phyloP scores from a whole-genome alignment of 2,329 filamentous ascomycete genomes.

The Curvularia verruculosa region DNA sequence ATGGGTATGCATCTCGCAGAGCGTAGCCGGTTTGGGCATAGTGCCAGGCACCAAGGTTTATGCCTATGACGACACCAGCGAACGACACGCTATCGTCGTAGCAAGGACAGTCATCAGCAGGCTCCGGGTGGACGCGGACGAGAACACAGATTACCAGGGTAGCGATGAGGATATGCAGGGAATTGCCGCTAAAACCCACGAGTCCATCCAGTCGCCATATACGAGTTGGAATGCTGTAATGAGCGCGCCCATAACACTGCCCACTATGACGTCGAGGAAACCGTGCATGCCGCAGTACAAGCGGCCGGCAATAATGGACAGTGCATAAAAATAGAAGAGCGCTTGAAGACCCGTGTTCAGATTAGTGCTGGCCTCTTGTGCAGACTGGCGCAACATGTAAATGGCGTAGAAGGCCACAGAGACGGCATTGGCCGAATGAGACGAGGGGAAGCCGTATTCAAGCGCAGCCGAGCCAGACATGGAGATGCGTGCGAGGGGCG shows the following conservation, averaged over 20 bases:
- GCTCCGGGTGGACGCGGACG: conserved; percentile 90
- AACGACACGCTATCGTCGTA: conserved; percentile 97
- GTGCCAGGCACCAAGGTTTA: conserved; percentile 84
- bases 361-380: conserved; percentile 65
- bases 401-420: conserved; percentile 89
- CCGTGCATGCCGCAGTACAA: conserved; percentile 99
- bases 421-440: conserved; percentile 95
- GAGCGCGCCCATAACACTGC: conserved; percentile 74
- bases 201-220: conserved; percentile 67
- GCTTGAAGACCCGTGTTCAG: conserved; percentile 68
- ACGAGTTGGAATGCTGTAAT: conserved; percentile 63
- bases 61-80: conserved; percentile 84
- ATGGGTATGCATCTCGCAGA: conserved; percentile 61
- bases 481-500: conserved; percentile 90
- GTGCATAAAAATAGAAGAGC: conserved; percentile 81
- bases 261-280: conserved; percentile 86
- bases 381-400: conserved; percentile 69
- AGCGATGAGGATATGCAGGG: conserved; percentile 68
- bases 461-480: conserved; percentile 96
- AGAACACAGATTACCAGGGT: conserved; percentile 72
- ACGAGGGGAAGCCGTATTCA: conserved; percentile 97
- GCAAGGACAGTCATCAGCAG: conserved; percentile 94
- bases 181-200: conserved; percentile 65
- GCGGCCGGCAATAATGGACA: conserved; percentile 87
- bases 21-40: conserved; percentile 66